phyloP scores from a whole-genome alignment of 148 eudicot species.

The Fagopyrum homotropicum region DNA sequence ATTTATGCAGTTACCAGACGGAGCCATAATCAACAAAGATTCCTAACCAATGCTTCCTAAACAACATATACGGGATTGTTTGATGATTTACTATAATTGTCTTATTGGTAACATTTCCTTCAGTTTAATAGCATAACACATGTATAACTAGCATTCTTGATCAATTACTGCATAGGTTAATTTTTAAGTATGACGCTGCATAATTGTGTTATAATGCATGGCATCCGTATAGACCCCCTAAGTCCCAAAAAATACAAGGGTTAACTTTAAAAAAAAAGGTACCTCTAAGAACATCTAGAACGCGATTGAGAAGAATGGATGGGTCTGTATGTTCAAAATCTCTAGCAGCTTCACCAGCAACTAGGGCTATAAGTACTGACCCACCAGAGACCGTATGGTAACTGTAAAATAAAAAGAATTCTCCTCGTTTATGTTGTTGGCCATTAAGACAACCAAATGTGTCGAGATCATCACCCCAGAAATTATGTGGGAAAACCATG shows the following conservation, averaged over 20 bases:
- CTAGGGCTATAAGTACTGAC: slow-evolving; percentile 72
- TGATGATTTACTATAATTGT: no score
- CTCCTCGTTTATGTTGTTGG: slow-evolving; percentile 55
- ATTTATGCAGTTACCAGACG: no score
- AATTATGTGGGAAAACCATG: slow-evolving; percentile 72
- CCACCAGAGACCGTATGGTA: slow-evolving; percentile 94
- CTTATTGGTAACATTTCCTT: no score
- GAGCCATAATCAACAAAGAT: no score
- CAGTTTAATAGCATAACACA: no score
- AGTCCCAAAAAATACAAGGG: not conserved
- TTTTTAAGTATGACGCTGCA: no score
- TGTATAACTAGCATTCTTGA: no score
- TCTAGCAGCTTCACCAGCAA: slow-evolving; percentile 80
- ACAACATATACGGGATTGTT: no score
- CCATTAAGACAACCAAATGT: slow-evolving; percentile 78
- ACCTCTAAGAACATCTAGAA: slow-evolving; percentile 78
- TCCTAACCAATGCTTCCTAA: not conserved
- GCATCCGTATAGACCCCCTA: no score
- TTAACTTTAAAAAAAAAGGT: slow-evolving; percentile 11
- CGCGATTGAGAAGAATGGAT: slow-evolving; percentile 55
- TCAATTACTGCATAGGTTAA: no score
- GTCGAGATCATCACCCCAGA: slow-evolving; percentile 95
- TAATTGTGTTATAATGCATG: no score
- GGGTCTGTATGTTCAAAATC: slow-evolving; percentile 66
- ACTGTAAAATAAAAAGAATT: slow-evolving; percentile 79